These are phyloP conservation scores for Cochlearia excelsa DNA, from an alignment of 345 rosid genomes.

Conservation along the genomic window DNA sequence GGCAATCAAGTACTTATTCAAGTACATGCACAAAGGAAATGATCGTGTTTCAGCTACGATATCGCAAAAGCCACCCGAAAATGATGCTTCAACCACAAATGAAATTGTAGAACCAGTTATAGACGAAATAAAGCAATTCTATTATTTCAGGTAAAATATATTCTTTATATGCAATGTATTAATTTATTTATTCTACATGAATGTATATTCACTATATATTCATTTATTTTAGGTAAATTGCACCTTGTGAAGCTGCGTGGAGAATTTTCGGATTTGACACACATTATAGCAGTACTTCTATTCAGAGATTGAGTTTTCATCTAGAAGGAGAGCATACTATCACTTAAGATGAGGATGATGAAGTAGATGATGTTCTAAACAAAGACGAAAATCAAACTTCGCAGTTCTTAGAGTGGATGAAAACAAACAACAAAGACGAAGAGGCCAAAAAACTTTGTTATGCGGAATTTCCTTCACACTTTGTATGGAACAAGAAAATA, in stretches of 20 bases:
- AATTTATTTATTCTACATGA: no score
- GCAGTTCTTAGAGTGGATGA: not conserved
- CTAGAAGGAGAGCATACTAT: not conserved
- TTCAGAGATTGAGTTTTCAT: not conserved
- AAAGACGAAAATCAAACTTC: not conserved
- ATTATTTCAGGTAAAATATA: not conserved
- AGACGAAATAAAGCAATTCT: not conserved
- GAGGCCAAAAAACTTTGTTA: not conserved
- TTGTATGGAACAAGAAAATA: no score
- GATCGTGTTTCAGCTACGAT: not conserved
- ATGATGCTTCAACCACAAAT: not conserved
- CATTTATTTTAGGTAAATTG: not conserved
- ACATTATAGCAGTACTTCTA: not conserved
- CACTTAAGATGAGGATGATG: not conserved
- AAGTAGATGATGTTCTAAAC: not conserved
- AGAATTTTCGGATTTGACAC: not conserved
- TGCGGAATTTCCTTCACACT: not conserved
- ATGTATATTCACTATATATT: no score
- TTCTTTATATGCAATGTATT: no score
- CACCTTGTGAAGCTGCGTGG: not conserved
- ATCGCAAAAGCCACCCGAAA: not conserved
- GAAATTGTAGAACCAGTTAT: not conserved
- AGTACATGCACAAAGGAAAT: not conserved
- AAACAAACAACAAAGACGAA: not conserved
- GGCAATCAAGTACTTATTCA: conserved; percentile 15